Conservation (phyloP, 2,329 filamentous ascomycete species). For the Lachnellula cervina region DNA sequence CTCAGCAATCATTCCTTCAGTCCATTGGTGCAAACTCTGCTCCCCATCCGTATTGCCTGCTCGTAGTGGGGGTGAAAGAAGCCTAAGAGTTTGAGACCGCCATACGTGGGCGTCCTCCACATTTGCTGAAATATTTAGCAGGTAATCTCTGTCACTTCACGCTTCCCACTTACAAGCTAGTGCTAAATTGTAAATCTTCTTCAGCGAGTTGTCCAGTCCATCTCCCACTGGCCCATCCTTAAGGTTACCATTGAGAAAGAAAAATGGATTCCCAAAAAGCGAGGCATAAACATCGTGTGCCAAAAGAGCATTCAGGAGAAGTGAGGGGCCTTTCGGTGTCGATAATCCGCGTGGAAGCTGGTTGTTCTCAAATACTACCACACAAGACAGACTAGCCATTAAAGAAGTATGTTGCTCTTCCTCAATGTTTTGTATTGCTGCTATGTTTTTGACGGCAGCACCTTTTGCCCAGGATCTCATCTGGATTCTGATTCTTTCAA, state of each 20-base stretch:
- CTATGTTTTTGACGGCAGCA: not conserved
- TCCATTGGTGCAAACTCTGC: not conserved
- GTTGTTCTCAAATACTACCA: slow-evolving; percentile 1
- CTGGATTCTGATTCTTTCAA: no score
- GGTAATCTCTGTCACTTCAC: not conserved
- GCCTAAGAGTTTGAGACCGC: slow-evolving; percentile 17
- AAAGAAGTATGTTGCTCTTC: not conserved
- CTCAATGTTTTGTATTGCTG: not conserved
- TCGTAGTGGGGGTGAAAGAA: slow-evolving; percentile 8
- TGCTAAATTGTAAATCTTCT: slow-evolving; percentile 5
- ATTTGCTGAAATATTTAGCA: slow-evolving; percentile 10
- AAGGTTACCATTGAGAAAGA: not conserved
- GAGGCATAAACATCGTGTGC: slow-evolving; percentile 8
- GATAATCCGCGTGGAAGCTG: slow-evolving; percentile 2
- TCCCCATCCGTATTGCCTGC: not conserved
- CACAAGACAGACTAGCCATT: not conserved
- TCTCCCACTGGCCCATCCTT: not conserved
- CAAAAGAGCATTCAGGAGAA: slow-evolving; percentile 18
- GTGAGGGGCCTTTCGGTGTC: slow-evolving; percentile 3
- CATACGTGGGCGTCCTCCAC: slow-evolving; percentile 15
- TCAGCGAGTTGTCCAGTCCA: not conserved
- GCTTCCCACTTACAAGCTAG: slow-evolving; percentile 3
- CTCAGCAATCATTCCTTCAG: slow-evolving; percentile 2
- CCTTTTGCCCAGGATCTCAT: no score
- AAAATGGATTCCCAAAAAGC: slow-evolving; percentile 11